These are phyloP conservation scores for Mortierella hygrophila DNA, from an alignment of 192 early-diverging fungal genomes.

Conservation along the genomic window DNA sequence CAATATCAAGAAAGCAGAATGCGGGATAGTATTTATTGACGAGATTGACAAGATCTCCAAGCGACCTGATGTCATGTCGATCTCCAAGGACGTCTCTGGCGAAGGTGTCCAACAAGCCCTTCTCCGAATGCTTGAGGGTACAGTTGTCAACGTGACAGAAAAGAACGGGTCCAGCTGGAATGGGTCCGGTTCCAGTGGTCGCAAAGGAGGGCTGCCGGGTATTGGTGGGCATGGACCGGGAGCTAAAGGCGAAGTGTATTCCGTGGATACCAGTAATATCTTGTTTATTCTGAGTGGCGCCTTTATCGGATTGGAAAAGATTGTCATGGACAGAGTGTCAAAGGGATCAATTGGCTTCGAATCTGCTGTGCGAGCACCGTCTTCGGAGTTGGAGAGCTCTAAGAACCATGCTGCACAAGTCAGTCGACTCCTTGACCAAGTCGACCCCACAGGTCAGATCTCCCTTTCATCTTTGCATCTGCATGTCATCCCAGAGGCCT, in stretches of 20 bases:
- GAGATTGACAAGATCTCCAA: constrained; percentile 92
- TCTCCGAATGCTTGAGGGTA: constrained; percentile 89
- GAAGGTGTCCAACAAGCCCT: constrained; percentile 91
- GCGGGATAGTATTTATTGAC: constrained; percentile 90
- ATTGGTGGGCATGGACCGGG: constrained; percentile 19
- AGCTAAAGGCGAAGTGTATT: constrained; percentile 78
- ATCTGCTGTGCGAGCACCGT: constrained; percentile 57
- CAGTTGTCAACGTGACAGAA: constrained; percentile 82
- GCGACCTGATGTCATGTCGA: constrained; percentile 73
- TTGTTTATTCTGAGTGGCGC: constrained; percentile 89
- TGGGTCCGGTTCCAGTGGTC: constrained; percentile 19
- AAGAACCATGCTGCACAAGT: constrained; percentile 55
- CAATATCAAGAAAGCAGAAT: constrained; percentile 83
- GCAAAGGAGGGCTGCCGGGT: constrained; percentile 23
- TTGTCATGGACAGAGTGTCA: constrained; percentile 77
- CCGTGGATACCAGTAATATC: constrained; percentile 90
- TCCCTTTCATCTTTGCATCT: not conserved
- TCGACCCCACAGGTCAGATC: constrained; percentile 68
- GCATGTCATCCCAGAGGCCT: no score
- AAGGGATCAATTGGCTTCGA: constrained; percentile 87
- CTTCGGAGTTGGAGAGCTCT: constrained; percentile 37
- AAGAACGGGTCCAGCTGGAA: constrained; percentile 70
- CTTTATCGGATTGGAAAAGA: constrained; percentile 85
- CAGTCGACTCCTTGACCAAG: constrained; percentile 66
- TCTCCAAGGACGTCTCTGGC: constrained; percentile 87